Conservation (phyloP, 2,329 filamentous ascomycete genomes). For the Penicillium sp. region DNA sequence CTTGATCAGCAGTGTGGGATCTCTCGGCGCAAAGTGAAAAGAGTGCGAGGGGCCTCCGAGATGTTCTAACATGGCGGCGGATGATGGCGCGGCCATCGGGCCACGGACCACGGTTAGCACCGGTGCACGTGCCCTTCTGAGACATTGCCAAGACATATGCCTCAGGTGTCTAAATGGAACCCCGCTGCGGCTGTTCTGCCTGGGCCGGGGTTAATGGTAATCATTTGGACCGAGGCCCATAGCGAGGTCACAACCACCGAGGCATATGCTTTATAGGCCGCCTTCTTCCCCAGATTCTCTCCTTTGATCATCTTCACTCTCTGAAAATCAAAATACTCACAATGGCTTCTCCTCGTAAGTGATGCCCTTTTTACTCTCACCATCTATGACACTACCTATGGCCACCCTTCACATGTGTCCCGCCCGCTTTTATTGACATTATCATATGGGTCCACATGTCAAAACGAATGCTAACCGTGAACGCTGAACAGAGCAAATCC, state of each 20-base stretch:
- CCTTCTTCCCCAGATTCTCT: conserved; percentile 21
- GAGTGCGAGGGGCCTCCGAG: no score
- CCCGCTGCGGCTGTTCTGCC: not conserved
- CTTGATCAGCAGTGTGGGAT: no score
- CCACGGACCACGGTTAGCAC: not conserved
- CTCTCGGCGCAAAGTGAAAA: no score
- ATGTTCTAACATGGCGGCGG: no score
- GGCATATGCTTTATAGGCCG: conserved; percentile 20
- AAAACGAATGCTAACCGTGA: conserved; percentile 20
- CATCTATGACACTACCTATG: not conserved
- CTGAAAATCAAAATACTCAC: conserved; percentile 11
- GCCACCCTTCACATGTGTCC: conserved; percentile 22
- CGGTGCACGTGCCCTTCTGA: not conserved
- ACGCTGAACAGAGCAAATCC: conserved; percentile 67
- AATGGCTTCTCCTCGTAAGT: conserved; percentile 80
- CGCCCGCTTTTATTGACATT: not conserved
- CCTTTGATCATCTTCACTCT: conserved; percentile 8
- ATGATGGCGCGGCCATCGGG: no score
- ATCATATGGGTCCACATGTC: conserved; percentile 1
- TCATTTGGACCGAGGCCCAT: conserved; percentile 20
- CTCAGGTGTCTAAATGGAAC: not conserved
- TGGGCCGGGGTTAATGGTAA: conserved; percentile 1
- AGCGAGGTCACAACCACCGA: conserved; percentile 13
- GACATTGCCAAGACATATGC: not conserved
- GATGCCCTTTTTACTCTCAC: not conserved